These are phyloP conservation scores for Claviceps maximensis DNA, from an alignment of 2,329 filamentous ascomycete species.

Conservation along the genomic window DNA sequence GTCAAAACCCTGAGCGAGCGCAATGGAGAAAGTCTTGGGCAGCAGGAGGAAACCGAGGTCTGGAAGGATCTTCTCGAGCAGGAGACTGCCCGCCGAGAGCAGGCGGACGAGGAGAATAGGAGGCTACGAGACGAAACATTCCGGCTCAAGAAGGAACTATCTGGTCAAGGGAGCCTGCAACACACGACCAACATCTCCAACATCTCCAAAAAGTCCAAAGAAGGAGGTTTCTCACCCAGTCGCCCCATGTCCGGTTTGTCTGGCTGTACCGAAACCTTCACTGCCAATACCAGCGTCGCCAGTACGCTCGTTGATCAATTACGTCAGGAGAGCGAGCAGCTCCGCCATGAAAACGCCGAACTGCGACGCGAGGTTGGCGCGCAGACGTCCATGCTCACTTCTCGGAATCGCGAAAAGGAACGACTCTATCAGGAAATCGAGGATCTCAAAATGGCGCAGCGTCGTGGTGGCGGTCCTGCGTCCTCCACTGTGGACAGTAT, in stretches of 20 bases:
- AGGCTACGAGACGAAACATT: constrained; percentile 74
- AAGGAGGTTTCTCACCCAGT: constrained; percentile 30
- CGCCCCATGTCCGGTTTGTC: constrained; percentile 37
- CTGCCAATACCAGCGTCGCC: constrained; percentile 41
- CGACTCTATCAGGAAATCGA: constrained; percentile 94
- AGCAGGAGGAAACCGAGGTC: constrained; percentile 61
- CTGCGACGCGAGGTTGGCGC: constrained; percentile 84
- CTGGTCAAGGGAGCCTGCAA: constrained; percentile 26
- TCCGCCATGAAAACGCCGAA: constrained; percentile 87
- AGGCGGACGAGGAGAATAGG: constrained; percentile 79
- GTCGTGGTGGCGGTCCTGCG: constrained; percentile 51
- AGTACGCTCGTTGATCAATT: constrained; percentile 67
- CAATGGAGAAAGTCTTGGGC: constrained; percentile 35
- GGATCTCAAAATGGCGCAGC: constrained; percentile 79
- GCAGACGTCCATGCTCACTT: constrained; percentile 95
- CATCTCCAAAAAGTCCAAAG: constrained; percentile 42
- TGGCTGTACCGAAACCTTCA: constrained; percentile 35
- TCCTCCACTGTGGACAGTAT: constrained; percentile 73
- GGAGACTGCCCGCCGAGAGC: constrained; percentile 77
- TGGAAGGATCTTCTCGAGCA: constrained; percentile 93
- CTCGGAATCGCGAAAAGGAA: constrained; percentile 88
- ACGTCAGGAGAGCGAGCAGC: constrained; percentile 53
- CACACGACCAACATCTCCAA: constrained; percentile 56
- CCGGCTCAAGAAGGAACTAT: constrained; percentile 49
- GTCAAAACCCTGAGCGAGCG: constrained; percentile 43